Conservation (phyloP, 805 yeast species). For the Saccharomycopsis capsularis region DNA sequence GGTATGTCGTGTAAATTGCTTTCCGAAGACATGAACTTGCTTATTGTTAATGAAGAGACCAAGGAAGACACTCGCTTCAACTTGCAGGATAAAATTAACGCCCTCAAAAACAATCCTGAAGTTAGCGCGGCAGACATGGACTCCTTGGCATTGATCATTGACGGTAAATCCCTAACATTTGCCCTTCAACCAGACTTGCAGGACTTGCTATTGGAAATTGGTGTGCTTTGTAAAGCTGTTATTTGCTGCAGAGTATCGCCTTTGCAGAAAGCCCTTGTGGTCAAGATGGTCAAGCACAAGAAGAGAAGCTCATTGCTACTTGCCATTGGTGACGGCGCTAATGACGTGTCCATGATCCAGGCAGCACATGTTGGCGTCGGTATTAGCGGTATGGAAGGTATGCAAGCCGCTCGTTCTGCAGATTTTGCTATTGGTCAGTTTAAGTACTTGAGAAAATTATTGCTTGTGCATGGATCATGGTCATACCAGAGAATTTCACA, state of each 20-base stretch:
- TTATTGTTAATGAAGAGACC: conserved; percentile 81
- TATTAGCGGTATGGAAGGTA: conserved; percentile 98
- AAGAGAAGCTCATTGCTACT: conserved; percentile 61
- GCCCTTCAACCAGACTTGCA: conserved; percentile 82
- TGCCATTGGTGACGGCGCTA: conserved; percentile 99
- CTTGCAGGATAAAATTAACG: conserved; percentile 65
- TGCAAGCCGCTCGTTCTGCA: conserved; percentile 98
- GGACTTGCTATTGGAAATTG: conserved; percentile 69
- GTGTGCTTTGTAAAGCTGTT: conserved; percentile 87
- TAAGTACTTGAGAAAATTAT: conserved; percentile 70
- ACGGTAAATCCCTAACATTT: conserved; percentile 82
- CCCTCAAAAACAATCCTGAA: conserved; percentile 57
- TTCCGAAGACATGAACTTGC: conserved; percentile 91
- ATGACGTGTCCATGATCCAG: conserved; percentile 98
- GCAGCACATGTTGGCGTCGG: conserved; percentile 99
- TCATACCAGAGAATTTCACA: conserved; percentile 90
- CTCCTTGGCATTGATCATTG: conserved; percentile 83
- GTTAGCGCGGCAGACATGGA: conserved; percentile 62
- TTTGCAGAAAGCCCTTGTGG: conserved; percentile 92
- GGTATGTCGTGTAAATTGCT: conserved; percentile 96
- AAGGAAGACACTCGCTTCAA: conserved; percentile 72
- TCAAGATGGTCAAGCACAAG: conserved; percentile 83
- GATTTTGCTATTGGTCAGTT: conserved; percentile 97
- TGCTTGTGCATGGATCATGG: conserved; percentile 97
- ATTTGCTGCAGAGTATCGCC: conserved; percentile 98